Percentiles rank a stretch among this genome's conserved stretches.
phyloP scores from a whole-genome alignment of 139 green algal species.

The Picochlorum sp. region DNA sequence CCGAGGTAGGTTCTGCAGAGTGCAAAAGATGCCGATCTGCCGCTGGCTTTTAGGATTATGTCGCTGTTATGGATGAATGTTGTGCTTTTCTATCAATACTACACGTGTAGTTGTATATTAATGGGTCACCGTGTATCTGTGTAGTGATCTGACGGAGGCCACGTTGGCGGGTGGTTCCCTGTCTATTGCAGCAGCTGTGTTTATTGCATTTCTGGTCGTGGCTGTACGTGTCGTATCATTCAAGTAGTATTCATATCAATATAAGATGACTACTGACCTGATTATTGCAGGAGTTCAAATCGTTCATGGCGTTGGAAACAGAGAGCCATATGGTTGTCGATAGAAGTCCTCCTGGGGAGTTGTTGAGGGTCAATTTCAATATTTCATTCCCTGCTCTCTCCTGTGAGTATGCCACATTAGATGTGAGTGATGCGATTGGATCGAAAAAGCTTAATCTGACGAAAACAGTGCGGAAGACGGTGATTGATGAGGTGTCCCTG shows the following conservation, averaged over 20 bases:
- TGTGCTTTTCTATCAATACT: constrained; percentile 3
- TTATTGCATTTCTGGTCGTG: constrained; percentile 76
- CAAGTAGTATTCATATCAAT: neutral
- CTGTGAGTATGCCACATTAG: constrained; percentile 94
- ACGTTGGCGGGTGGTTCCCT: constrained; percentile 82
- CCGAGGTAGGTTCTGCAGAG: constrained; percentile 20
- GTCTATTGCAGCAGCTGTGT: constrained; percentile 68
- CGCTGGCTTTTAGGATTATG: neutral
- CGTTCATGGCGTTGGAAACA: constrained; percentile 61
- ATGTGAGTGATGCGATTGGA: constrained; percentile 88
- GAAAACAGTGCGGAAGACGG: constrained; percentile 87
- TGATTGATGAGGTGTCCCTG: constrained; percentile 55
- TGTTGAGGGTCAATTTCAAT: constrained; percentile 97
- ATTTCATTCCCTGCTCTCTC: constrained; percentile 80
- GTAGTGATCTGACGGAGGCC: constrained; percentile 89
- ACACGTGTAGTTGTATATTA: no score
- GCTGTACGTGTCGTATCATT: constrained; percentile 46
- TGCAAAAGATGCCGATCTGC: neutral
- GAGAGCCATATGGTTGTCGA: constrained; percentile 80
- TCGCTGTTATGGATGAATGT: neutral
- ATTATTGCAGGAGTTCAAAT: constrained; percentile 68
- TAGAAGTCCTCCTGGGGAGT: constrained; percentile 74
- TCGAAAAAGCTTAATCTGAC: constrained; percentile 91
- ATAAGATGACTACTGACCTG: neutral
- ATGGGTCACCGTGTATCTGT: neutral